Conservation (phyloP, 2,329 filamentous ascomycete species). For the Colletotrichum gloeosporioides region DNA sequence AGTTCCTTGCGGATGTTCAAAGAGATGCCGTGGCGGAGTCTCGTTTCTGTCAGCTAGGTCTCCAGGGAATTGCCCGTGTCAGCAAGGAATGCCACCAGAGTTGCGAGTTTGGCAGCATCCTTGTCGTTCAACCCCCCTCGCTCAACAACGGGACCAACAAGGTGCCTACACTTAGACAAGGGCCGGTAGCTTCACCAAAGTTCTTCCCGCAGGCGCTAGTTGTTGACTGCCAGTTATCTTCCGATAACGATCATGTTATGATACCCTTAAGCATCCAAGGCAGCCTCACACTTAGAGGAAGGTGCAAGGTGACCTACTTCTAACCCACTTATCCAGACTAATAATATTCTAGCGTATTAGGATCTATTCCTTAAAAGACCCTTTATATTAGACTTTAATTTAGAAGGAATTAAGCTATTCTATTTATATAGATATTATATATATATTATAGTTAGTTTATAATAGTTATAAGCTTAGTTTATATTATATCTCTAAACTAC, state of each 20-base stretch:
- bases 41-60: slow-evolving; percentile 26
- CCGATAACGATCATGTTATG: not conserved
- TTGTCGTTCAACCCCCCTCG: slow-evolving; percentile 31
- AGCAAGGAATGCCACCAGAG: slow-evolving; percentile 13
- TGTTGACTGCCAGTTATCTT: not conserved
- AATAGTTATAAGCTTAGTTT: too few relatives aligned
- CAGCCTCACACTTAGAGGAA: too few relatives aligned
- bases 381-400: too few relatives aligned
- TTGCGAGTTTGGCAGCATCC: slow-evolving; percentile 31
- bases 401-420: too few relatives aligned
- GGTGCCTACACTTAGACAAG: not conserved
- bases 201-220: slow-evolving; percentile 1
- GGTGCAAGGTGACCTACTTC: too few relatives aligned
- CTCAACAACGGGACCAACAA: not conserved
- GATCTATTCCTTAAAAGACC: too few relatives aligned
- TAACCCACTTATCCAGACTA: too few relatives aligned
- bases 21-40: slow-evolving; percentile 22
- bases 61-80: slow-evolving; percentile 24
- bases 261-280: too few relatives aligned
- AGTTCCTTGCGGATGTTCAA: slow-evolving; percentile 21
- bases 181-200: not conserved
- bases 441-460: too few relatives aligned
- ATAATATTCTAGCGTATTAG: too few relatives aligned
- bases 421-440: too few relatives aligned
- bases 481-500: too few relatives aligned